Percentiles rank a stretch among this genome's conserved stretches.
Evolutionary conservation across 768 basidiomycete species (phyloP).

Genomic region (Tulasnella sp.): DNA sequence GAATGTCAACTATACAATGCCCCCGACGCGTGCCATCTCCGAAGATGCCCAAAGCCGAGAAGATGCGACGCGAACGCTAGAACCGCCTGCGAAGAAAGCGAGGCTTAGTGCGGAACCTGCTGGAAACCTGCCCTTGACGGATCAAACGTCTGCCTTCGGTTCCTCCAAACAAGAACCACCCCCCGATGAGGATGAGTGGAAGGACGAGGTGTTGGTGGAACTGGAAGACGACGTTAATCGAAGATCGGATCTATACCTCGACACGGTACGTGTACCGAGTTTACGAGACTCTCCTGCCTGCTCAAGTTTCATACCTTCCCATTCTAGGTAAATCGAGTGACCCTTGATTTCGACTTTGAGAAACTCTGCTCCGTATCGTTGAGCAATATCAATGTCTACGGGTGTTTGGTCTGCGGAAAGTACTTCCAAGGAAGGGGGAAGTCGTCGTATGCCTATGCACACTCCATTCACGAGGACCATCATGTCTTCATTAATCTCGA

Average conservation of each 20-base stretch:
- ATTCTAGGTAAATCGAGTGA: constrained; percentile 74
- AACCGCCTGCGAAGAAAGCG: background rate
- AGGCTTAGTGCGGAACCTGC: background rate
- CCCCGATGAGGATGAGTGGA: constrained; percentile 6
- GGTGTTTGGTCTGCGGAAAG: constrained; percentile 95
- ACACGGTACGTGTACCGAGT: constrained; percentile 57
- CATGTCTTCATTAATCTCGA: constrained; percentile 97
- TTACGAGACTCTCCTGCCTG: background rate
- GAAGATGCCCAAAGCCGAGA: background rate
- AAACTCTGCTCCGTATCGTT: constrained; percentile 96
- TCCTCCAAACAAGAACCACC: background rate
- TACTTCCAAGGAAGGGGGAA: constrained; percentile 97
- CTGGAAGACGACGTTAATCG: background rate
- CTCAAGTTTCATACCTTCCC: background rate
- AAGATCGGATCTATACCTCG: constrained; percentile 84
- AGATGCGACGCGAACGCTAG: background rate
- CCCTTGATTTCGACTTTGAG: constrained; percentile 98
- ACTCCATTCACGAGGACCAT: constrained; percentile 96
- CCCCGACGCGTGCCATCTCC: background rate
- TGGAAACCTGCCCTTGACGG: background rate
- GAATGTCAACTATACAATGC: background rate
- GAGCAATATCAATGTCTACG: constrained; percentile 95
- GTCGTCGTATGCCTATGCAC: constrained; percentile 89
- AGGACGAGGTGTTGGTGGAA: background rate
- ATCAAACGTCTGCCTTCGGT: background rate